Evolutionary conservation across 2,329 filamentous ascomycete genomes (phyloP), one percentile per base, ranked within the genome.

Genomic region (Penicillium aurantiogriseum): DNA sequence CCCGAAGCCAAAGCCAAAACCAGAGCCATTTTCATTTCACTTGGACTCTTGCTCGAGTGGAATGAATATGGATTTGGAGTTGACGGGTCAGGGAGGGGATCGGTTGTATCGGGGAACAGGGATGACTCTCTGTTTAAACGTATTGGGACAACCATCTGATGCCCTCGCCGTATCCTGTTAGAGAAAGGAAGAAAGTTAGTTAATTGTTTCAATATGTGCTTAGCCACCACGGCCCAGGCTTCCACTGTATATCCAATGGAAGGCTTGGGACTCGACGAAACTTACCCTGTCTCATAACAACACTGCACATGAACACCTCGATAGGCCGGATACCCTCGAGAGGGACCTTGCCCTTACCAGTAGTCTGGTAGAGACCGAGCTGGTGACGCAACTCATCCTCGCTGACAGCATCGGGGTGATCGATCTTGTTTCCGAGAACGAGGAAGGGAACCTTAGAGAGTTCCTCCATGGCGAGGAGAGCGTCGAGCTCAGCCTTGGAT

Each of bases 261-360:
- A 35, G 13, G 13, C 19, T 0, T 19, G n/a, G 21, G 11, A 21
- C 19, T 38, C 50, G 42, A 31, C 11, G 5, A 23, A 60, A 78
- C 83, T 67, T 69, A 88, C 86, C 94, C 83, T 97, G 93, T 77
- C 93, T 86, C 91, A 97, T 96, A 62, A 97, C 93, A 67, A 97
- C 92, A 70, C 91, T 96, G 85, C 92, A 97, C 94, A 99, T 96
- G 79, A 97, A 97, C 63, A 97, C 86, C 84, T 99, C 94, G 72
- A 99, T 93, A 25, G 92, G 91, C 69, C 92, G 84, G 77, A 96
- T 96, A 35, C 91, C 91, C 81, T 96, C 92, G 66, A 94, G 83
- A 63, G 89, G 90, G 62, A 95, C 88, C 84, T 95, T 96, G 78
- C 92, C 92, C 85, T 97, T 96, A 70, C 92, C 92, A 60, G 91